phyloP scores from a whole-genome alignment of 495 filamentous ascomycete genomes.

The Viridothelium virens region DNA sequence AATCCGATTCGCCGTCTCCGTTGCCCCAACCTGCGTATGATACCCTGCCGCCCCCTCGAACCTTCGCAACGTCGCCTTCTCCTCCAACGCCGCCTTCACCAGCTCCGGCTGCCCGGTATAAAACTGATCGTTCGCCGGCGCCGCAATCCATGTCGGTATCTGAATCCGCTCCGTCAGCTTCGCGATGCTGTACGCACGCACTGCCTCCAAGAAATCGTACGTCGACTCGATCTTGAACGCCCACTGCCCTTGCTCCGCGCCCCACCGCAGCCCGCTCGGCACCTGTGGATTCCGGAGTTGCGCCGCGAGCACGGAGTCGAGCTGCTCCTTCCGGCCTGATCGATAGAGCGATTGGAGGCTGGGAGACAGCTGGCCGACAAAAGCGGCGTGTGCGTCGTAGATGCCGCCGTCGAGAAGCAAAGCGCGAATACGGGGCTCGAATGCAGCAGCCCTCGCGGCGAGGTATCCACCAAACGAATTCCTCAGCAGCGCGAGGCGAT shows the following conservation, averaged over 20 bases:
- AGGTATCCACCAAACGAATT: constrained; percentile 38
- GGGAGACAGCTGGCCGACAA: constrained; percentile 9
- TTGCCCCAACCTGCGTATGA: constrained; percentile 23
- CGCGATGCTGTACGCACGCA: constrained; percentile 27
- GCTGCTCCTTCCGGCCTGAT: constrained; percentile 30
- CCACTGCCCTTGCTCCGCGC: constrained; percentile 38
- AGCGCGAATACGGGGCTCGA: constrained; percentile 40
- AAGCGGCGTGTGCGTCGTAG: constrained; percentile 24
- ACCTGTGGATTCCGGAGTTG: constrained; percentile 3
- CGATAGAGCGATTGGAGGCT: neutral
- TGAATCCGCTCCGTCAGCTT: constrained; percentile 25
- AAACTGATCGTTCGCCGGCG: constrained; percentile 35
- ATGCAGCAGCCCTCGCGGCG: constrained; percentile 33
- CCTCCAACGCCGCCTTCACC: constrained; percentile 19
- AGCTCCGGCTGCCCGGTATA: constrained; percentile 33
- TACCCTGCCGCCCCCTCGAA: constrained; percentile 16
- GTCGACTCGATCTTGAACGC: constrained; percentile 33
- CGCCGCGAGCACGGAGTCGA: constrained; percentile 28
- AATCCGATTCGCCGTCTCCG: neutral
- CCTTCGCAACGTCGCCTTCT: constrained; percentile 8
- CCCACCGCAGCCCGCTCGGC: constrained; percentile 29
- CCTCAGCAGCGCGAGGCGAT: constrained; percentile 33
- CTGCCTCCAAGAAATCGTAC: constrained; percentile 28
- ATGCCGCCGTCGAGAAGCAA: constrained; percentile 38
- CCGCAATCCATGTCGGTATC: constrained; percentile 34